Evolutionary conservation across 441 rosid genomes (phyloP).

Genomic region (Flueggea neowawraea): DNA sequence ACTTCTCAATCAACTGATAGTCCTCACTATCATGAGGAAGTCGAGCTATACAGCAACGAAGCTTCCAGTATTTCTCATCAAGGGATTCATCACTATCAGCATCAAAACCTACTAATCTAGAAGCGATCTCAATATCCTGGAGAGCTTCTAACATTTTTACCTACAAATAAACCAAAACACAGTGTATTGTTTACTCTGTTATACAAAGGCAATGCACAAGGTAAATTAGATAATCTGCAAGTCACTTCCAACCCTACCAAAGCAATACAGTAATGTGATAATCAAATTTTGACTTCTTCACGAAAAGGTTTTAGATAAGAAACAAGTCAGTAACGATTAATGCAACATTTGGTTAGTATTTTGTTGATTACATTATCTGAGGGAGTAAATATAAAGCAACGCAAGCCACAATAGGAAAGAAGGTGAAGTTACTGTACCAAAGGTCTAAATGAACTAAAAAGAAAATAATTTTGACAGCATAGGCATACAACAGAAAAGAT

Average conservation of each 20-base stretch:
- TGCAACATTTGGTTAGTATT: too few species aligned
- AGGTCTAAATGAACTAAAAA: neutral
- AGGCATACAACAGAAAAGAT: neutral
- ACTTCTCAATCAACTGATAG: slow-evolving; percentile 68
- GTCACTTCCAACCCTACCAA: too few species aligned
- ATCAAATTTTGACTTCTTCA: too few species aligned
- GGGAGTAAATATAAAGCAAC: neutral
- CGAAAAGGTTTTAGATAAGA: too few species aligned
- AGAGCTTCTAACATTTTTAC: slow-evolving; percentile 99
- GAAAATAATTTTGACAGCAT: neutral
- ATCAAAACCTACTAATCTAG: slow-evolving; percentile 97
- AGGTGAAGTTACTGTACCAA: too few species aligned
- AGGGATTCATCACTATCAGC: slow-evolving; percentile 68
- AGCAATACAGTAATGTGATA: too few species aligned
- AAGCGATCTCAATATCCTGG: slow-evolving; percentile 97
- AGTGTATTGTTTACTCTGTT: slow-evolving; percentile 8
- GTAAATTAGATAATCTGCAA: neutral
- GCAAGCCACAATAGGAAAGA: neutral
- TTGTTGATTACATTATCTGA: too few species aligned
- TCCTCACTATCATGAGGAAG: slow-evolving; percentile 89
- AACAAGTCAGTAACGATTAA: too few species aligned
- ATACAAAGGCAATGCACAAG: neutral
- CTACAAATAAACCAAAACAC: slow-evolving; percentile 33
- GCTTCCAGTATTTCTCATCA: slow-evolving; percentile 83
- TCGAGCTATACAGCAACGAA: slow-evolving; percentile 60